Evolutionary conservation across 1,139 yeast species (phyloP), one percentile per base, ranked within the genome.

Genomic region (Saccharomyces hybrid): DNA sequence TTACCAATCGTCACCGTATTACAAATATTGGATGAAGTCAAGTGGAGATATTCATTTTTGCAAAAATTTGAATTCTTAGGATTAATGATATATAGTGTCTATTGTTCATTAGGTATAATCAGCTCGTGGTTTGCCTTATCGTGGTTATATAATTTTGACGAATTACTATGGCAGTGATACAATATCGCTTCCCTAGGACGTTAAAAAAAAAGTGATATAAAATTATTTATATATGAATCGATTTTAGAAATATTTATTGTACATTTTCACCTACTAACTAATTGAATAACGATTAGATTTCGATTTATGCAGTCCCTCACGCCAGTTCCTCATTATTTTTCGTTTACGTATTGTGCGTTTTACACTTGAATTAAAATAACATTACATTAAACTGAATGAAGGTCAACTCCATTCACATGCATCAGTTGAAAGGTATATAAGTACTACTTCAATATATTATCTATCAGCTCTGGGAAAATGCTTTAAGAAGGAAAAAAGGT

Each of bases 61-160:
- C 74, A 74, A 55, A 79, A 73, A 59, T 75, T 82, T 57, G 88
- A 88, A 68, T 93, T 90, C 65, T 73, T 88, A 57, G 83, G 88
- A 51, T 76, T 93, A 59, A 88, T 93, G 88, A 72, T 84, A 8
- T 80, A 88, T 54, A 88, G 96, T 61, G 85, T 88, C 1, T 91
- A 91, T 70, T 89, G 97, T 69, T 83, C 90, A 0, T 61, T 88
- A 32, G 99, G 99, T 5, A 82, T 93, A 2, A 76, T 91, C 5
- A 80, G 90, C 50, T 83, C 96, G 54, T 95, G 96, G 96, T 81
- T 86, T 58, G 95, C 95, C 1, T 81, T 93, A 60, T 82, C 87
- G 55, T 89, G 96, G 96, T 73, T 88, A 51, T 91, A 88, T 67
- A 87, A 90, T 68, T 83, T 88, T 53, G 88, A 85, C 62, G 93